phyloP scores from a whole-genome alignment of 768 basidiomycete genomes.

The Boletus rubroflammeus region DNA sequence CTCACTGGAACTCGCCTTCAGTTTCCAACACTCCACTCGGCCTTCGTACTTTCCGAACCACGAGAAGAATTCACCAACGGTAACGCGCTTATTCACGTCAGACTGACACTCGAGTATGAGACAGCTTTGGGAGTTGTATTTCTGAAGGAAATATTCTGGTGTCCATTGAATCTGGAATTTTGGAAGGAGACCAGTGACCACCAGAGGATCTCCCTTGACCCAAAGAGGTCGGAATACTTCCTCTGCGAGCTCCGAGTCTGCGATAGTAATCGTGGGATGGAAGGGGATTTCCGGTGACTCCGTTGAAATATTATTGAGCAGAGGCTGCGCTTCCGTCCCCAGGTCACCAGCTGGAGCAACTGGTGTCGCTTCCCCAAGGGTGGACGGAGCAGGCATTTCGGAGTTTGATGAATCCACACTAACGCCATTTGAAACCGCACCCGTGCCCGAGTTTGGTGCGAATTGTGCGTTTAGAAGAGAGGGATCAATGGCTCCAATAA shows the following conservation, averaged over 20 bases:
- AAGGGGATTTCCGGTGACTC: slow-evolving; percentile 39
- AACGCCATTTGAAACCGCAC: slow-evolving; percentile 9
- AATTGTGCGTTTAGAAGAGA: slow-evolving; percentile 20
- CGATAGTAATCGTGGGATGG: slow-evolving; percentile 44
- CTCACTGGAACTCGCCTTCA: slow-evolving; percentile 54
- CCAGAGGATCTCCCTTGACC: slow-evolving; percentile 69
- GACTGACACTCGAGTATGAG: slow-evolving; percentile 82
- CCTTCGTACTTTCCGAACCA: slow-evolving; percentile 68
- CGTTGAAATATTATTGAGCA: slow-evolving; percentile 1
- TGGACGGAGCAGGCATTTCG: background rate
- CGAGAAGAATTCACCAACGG: slow-evolving; percentile 76
- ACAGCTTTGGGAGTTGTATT: slow-evolving; percentile 61
- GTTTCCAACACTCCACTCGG: slow-evolving; percentile 60
- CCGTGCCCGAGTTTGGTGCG: background rate
- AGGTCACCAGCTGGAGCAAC: background rate
- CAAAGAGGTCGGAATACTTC: slow-evolving; percentile 66
- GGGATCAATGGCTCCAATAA: slow-evolving; percentile 29
- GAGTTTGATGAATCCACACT: slow-evolving; percentile 7
- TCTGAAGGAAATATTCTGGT: slow-evolving; percentile 73
- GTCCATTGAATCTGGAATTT: slow-evolving; percentile 74
- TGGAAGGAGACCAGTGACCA: slow-evolving; percentile 63
- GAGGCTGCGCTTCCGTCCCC: slow-evolving; percentile 5
- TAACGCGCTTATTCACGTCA: slow-evolving; percentile 57
- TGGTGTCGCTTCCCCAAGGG: slow-evolving; percentile 8
- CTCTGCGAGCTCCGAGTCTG: slow-evolving; percentile 49